Evolutionary conservation across 192 early-diverging fungal genomes (phyloP).

Genomic region (Coemansia furcata): DNA sequence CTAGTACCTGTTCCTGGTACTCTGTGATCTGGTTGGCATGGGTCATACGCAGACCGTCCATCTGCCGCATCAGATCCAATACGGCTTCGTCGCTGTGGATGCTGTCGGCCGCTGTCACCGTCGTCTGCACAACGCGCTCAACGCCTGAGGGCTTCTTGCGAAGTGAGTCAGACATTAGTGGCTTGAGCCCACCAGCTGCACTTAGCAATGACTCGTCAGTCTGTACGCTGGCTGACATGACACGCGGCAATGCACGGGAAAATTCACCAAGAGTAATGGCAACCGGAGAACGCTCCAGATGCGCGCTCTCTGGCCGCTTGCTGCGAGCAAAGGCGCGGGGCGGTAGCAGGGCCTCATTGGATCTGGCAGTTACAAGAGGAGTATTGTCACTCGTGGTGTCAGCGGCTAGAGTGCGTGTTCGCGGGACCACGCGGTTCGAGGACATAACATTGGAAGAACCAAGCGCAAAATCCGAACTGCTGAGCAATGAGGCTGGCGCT

Average conservation of each 20-base stretch:
- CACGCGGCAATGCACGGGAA: neutral
- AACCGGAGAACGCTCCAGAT: neutral
- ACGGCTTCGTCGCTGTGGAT: conserved; percentile 51
- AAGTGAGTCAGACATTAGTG: neutral
- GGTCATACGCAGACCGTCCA: conserved; percentile 32
- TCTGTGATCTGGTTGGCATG: conserved; percentile 48
- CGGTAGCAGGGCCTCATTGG: neutral
- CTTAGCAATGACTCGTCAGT: conserved; percentile 9
- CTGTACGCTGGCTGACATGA: conserved; percentile 31
- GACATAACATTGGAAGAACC: neutral
- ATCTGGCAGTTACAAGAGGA: neutral
- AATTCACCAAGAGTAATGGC: neutral
- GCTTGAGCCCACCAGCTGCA: neutral
- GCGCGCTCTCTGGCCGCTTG: neutral
- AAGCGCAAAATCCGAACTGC: neutral
- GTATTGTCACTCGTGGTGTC: neutral
- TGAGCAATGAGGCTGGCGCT: conserved; percentile 10
- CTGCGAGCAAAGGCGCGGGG: conserved; percentile 6
- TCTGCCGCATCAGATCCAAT: conserved; percentile 46
- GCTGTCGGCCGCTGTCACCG: neutral
- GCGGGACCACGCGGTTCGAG: conserved; percentile 25
- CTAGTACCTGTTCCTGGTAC: conserved; percentile 51
- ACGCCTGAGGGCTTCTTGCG: neutral
- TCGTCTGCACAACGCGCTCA: conserved; percentile 24
- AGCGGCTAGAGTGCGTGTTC: neutral